Evolutionary conservation across 768 basidiomycete genomes (phyloP), one percentile per base, ranked within the genome.

Genomic region (Boletus sp.): DNA sequence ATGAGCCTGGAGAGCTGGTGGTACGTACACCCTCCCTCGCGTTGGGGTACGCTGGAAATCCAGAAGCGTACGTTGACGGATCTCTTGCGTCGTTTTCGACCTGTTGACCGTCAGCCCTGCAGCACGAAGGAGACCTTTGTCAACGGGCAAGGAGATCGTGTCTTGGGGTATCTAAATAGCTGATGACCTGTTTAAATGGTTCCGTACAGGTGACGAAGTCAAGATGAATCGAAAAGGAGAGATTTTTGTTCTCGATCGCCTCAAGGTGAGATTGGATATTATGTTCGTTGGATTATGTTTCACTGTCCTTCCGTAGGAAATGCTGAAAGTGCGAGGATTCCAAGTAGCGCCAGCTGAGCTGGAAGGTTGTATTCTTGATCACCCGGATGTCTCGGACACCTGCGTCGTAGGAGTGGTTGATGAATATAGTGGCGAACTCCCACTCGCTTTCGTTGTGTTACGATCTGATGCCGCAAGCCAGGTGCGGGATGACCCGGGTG

Each of bases 351-450:
- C 86, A 1, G 85, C 86, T 4, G 86, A 87, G 60, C 70, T 87
- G 1, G 85, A 87, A 69, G 86, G 84, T 0, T 85, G 85, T 67
- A 73, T 87, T 47, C 75, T n/a, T n/a, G n/a, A n/a, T n/a, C n/a
- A n/a, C n/a, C n/a, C n/a, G n/a, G n/a, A n/a, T n/a, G n/a, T n/a
- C 11, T 73, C 71, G 5, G 86, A 86, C 63, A 76, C 76, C 1
- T 86, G 86, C 61, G 83, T 88, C 9, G 85, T 91, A 7, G 81
- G 86, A 5, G 67, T 89, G n/a, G 78, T 78, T 1, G 87, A 92
- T 62, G 89, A 90, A 24, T 90, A 86, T 66, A 87, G 80, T 55
- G 89, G 90, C 17, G 89, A 92, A 67, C 62, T 89, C 11, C 89
- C 90, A 0, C 64, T 88, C 52, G 89, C 90, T 7, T 91, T 82